Evolutionary conservation across 768 basidiomycete species (phyloP).

Genomic region (Mycena vulgaris): DNA sequence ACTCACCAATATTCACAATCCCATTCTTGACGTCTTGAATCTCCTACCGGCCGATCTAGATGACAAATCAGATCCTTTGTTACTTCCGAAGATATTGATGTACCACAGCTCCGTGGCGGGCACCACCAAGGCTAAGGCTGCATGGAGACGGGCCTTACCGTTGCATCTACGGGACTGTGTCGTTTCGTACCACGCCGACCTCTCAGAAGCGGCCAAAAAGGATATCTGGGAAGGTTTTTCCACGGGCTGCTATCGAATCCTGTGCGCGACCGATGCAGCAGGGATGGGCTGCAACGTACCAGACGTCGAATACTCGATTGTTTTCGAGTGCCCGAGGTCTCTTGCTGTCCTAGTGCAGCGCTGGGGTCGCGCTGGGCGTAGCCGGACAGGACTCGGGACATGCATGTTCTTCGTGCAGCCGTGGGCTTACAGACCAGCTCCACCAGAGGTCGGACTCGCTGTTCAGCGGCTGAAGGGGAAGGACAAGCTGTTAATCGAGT

Average conservation of each 20-base stretch:
- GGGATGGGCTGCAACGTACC: constrained; percentile 51
- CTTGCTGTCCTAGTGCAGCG: constrained; percentile 38
- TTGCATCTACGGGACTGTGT: constrained; percentile 37
- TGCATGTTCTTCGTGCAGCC: constrained; percentile 34
- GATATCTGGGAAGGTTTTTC: constrained; percentile 38
- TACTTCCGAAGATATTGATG: constrained; percentile 35
- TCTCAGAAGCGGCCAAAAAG: constrained; percentile 41
- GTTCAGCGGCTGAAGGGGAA: too few relatives aligned
- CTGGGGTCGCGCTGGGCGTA: constrained; percentile 36
- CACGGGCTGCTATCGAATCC: constrained; percentile 38
- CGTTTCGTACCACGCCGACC: constrained; percentile 37
- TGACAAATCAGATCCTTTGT: constrained; percentile 15
- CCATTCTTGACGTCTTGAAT: constrained; percentile 38
- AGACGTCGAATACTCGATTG: constrained; percentile 42
- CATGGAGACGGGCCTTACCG: constrained; percentile 37
- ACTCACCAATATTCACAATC: constrained; percentile 33
- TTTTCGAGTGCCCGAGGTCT: constrained; percentile 44
- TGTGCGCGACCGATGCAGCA: constrained; percentile 50
- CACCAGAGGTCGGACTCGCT: not conserved
- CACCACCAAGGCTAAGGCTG: constrained; percentile 13
- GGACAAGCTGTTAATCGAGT: not conserved
- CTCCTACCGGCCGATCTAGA: constrained; percentile 35
- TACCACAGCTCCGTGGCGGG: constrained; percentile 36
- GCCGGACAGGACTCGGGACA: not conserved
- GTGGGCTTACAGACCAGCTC: constrained; percentile 33